phyloP scores from a whole-genome alignment of 2,329 filamentous ascomycete genomes.

The Seiridium unicorne region DNA sequence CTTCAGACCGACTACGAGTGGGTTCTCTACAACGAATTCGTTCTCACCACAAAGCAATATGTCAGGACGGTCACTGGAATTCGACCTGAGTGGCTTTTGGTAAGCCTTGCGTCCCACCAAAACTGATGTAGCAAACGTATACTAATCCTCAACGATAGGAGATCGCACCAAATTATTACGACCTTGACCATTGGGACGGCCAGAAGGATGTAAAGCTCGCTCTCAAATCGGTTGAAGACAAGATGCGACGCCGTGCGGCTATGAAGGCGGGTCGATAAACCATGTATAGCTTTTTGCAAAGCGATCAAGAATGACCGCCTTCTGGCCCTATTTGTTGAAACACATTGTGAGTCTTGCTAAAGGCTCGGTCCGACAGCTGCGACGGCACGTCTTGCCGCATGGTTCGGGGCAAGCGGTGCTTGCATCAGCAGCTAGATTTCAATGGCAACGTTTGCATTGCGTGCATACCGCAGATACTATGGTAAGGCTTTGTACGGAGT shows the following conservation, averaged over 20 bases:
- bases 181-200: slow-evolving; percentile 71
- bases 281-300: too few relatives aligned
- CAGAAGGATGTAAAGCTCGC: slow-evolving; percentile 83
- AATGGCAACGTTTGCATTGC: too few relatives aligned
- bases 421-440: too few relatives aligned
- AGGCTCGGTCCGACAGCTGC: too few relatives aligned
- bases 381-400: too few relatives aligned
- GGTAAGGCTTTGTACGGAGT: too few relatives aligned
- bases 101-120: slow-evolving; percentile 40
- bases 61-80: slow-evolving; percentile 91
- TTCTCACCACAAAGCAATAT: slow-evolving; percentile 97
- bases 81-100: slow-evolving; percentile 90
- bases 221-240: slow-evolving; percentile 56
- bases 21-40: slow-evolving; percentile 98
- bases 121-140: not conserved
- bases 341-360: too few relatives aligned
- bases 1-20: slow-evolving; percentile 87
- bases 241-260: slow-evolving; percentile 58
- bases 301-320: not conserved
- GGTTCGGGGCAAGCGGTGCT: too few relatives aligned
- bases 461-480: too few relatives aligned
- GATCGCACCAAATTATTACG: slow-evolving; percentile 91
- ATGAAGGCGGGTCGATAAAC: slow-evolving; percentile 45
- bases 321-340: too few relatives aligned
- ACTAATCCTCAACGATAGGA: slow-evolving; percentile 53